Evolutionary conservation across 2,329 filamentous ascomycete genomes (phyloP).

Genomic region (Fusarium nurragi): DNA sequence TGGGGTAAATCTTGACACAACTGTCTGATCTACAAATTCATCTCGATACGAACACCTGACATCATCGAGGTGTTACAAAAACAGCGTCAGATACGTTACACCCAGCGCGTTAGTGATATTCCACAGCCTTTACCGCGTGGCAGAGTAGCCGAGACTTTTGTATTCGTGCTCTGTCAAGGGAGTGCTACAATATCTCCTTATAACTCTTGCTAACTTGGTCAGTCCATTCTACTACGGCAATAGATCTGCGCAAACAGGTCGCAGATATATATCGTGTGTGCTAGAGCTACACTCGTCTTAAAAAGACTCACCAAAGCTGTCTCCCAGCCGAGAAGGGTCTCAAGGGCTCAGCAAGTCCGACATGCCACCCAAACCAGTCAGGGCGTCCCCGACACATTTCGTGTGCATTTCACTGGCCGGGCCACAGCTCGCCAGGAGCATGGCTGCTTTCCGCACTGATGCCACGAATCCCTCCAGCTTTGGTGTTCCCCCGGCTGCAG

Average conservation of each 20-base stretch:
- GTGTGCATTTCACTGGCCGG: conserved; percentile 77
- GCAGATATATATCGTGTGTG: neutral
- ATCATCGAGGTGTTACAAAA: conserved; percentile 18
- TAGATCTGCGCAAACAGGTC: neutral
- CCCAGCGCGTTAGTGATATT: conserved; percentile 10
- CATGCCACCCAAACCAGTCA: conserved; percentile 49
- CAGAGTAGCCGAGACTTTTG: conserved; percentile 4
- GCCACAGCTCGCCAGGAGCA: conserved; percentile 69
- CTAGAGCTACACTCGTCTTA: neutral
- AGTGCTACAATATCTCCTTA: neutral
- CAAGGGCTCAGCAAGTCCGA: neutral
- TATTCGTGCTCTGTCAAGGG: neutral
- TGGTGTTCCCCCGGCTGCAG: conserved; percentile 70
- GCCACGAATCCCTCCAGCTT: conserved; percentile 57
- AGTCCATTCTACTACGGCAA: neutral
- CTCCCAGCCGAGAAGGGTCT: neutral
- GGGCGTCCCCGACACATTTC: conserved; percentile 73
- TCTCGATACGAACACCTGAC: conserved; percentile 29
- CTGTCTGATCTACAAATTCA: conserved; percentile 6
- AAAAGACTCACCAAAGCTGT: neutral
- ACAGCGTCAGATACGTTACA: conserved; percentile 16
- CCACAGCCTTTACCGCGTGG: conserved; percentile 6
- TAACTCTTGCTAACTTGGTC: conserved; percentile 6
- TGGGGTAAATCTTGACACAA: conserved; percentile 20
- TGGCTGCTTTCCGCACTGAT: conserved; percentile 70